A percentile compares a stretch with the other conserved stretches of the same genome.
phyloP scores from a whole-genome alignment of 2,329 filamentous ascomycete genomes.

The Monosporascus sp. region DNA sequence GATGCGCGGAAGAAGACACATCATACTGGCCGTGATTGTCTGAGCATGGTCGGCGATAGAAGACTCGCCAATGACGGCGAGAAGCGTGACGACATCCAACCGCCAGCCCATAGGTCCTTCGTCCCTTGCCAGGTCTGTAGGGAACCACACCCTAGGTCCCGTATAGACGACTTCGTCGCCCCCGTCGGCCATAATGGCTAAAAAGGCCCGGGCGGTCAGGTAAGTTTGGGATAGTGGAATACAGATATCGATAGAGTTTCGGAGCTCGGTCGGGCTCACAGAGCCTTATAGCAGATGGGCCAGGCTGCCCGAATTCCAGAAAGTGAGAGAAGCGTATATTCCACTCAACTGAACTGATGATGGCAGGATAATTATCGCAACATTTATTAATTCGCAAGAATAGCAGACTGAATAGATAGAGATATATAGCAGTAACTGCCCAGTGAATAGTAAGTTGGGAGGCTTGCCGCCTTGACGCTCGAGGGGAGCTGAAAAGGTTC shows the following conservation, averaged over 20 bases:
- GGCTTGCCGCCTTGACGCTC: too few relatives aligned
- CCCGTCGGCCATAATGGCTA: conserved; percentile 15
- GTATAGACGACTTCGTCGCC: conserved; percentile 3
- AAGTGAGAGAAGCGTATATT: too few relatives aligned
- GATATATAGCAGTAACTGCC: too few relatives aligned
- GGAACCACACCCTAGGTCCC: conserved; percentile 15
- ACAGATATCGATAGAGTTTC: conserved; percentile 7
- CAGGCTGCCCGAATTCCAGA: too few relatives aligned
- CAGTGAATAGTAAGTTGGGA: too few relatives aligned
- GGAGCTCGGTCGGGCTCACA: conserved; percentile 3
- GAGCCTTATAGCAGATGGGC: neutral
- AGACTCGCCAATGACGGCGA: conserved; percentile 58
- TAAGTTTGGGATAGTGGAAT: conserved; percentile 10
- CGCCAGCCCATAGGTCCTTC: conserved; percentile 40
- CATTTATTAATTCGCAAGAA: too few relatives aligned
- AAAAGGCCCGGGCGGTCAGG: neutral
- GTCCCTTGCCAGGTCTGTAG: conserved; percentile 30
- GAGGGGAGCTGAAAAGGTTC: neutral
- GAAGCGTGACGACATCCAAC: conserved; percentile 56
- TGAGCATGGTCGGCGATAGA: conserved; percentile 54
- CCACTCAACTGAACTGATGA: too few relatives aligned
- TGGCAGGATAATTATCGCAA: too few relatives aligned
- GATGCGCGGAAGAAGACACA: conserved; percentile 54
- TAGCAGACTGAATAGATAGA: too few relatives aligned
- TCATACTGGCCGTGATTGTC: conserved; percentile 51